Evolutionary conservation across 352 stramenopile genomes (phyloP).

Genomic region (Phytopythium delawarense): DNA sequence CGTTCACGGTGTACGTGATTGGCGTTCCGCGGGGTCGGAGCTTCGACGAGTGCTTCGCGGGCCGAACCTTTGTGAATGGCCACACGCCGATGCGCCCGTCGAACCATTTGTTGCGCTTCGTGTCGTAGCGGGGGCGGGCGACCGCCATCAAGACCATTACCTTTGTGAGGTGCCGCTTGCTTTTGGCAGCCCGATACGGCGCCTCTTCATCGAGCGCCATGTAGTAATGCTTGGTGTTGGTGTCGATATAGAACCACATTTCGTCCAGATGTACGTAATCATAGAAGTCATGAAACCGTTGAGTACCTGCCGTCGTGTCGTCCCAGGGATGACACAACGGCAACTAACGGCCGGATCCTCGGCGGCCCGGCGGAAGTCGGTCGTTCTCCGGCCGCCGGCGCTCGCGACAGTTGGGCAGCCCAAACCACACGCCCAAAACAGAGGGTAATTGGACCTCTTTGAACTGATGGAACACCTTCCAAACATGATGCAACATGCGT

Average conservation of each 20-base stretch:
- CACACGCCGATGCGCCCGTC: constrained; percentile 17
- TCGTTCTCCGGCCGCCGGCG: no score
- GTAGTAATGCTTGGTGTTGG: constrained; percentile 5
- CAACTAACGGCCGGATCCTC: no score
- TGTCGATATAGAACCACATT: constrained; percentile 19
- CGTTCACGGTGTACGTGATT: background rate
- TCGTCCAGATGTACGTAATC: constrained; percentile 13
- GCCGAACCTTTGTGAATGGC: constrained; percentile 1
- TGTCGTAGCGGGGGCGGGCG: constrained; percentile 8
- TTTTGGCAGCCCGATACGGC: constrained; percentile 7
- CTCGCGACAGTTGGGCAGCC: no score
- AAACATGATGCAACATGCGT: no score
- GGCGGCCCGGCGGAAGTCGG: no score
- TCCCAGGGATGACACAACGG: no score
- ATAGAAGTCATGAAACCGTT: constrained; percentile 11
- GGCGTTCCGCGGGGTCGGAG: constrained; percentile 1
- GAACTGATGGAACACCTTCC: no score
- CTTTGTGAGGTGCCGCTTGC: constrained; percentile 10
- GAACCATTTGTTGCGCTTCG: constrained; percentile 7
- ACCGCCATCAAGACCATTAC: constrained; percentile 16
- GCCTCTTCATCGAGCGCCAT: constrained; percentile 7
- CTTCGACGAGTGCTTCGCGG: background rate
- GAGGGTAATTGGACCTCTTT: no score
- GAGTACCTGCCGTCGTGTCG: no score
- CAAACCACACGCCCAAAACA: no score